phyloP scores from a whole-genome alignment of 1,139 yeast species.

The Ashbya aceris region DNA sequence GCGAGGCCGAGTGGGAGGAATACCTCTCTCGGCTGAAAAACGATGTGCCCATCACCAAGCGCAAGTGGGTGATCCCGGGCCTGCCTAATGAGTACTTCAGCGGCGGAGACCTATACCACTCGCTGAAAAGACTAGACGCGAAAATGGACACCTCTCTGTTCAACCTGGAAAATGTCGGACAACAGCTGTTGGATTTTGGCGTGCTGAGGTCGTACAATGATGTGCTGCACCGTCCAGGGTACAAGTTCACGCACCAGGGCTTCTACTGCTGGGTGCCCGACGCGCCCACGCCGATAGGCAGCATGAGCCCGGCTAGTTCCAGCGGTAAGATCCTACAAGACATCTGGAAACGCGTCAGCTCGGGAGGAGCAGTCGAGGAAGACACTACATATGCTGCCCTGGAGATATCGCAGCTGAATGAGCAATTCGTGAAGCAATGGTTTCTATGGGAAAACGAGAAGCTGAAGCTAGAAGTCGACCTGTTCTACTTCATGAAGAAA shows the following conservation, averaged over 20 bases:
- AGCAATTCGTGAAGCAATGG: conserved; percentile 1
- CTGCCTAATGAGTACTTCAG: conserved; percentile 19
- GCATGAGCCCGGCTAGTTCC: neutral
- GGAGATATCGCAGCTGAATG: conserved; percentile 2
- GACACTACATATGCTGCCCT: conserved; percentile 1
- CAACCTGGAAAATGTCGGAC: conserved; percentile 19
- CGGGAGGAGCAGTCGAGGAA: neutral
- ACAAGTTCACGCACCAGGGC: conserved; percentile 3
- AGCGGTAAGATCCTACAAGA: neutral
- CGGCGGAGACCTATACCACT: conserved; percentile 12
- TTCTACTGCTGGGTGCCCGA: conserved; percentile 8
- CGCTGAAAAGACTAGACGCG: conserved; percentile 9
- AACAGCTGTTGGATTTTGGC: conserved; percentile 10
- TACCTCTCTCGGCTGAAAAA: conserved; percentile 15
- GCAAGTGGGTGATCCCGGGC: conserved; percentile 23
- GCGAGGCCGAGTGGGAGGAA: conserved; percentile 13
- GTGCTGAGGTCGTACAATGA: conserved; percentile 10
- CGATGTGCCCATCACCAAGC: conserved; percentile 17
- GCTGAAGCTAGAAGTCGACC: conserved; percentile 1
- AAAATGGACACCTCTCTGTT: conserved; percentile 15
- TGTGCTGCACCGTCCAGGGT: conserved; percentile 5
- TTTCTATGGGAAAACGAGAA: neutral
- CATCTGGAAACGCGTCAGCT: conserved; percentile 3
- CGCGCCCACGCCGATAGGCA: neutral
- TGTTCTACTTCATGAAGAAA: neutral